These are phyloP conservation scores for Candida labiduridarum DNA, from an alignment of 1,139 yeast species.

Conservation along the genomic window DNA sequence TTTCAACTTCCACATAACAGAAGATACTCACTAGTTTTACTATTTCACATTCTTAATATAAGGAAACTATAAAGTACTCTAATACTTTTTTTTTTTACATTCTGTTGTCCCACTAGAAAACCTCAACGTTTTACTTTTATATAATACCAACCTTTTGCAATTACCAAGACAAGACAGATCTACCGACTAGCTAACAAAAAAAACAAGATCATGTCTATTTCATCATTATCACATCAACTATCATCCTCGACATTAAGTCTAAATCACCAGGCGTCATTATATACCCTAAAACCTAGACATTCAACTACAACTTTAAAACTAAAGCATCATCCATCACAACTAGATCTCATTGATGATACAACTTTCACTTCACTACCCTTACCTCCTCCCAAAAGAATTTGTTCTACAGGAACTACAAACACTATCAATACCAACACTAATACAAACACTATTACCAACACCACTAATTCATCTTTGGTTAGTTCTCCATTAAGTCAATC, in stretches of 20 bases:
- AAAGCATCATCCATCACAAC: constrained; percentile 48
- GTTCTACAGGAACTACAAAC: constrained; percentile 4
- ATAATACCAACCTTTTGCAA: background rate
- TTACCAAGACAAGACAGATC: background rate
- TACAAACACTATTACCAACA: constrained; percentile 1
- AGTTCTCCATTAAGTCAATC: constrained; percentile 1
- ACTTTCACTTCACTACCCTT: constrained; percentile 68
- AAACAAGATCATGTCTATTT: background rate
- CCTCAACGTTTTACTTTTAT: background rate
- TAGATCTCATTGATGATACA: constrained; percentile 64
- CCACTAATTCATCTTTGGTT: background rate
- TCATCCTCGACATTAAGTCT: background rate
- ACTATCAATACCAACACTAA: constrained; percentile 3
- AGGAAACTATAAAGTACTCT: background rate
- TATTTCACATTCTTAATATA: background rate
- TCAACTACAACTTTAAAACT: constrained; percentile 2
- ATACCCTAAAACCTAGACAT: constrained; percentile 2
- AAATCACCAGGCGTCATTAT: background rate
- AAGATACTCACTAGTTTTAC: too few species aligned
- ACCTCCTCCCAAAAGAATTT: constrained; percentile 49
- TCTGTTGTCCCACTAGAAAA: background rate
- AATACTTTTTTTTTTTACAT: background rate
- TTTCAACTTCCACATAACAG: background rate
- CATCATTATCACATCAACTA: background rate
- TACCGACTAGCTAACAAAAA: background rate